These are phyloP conservation scores for Lentinula sp. DNA, from an alignment of 768 basidiomycete genomes.

Conservation along the genomic window DNA sequence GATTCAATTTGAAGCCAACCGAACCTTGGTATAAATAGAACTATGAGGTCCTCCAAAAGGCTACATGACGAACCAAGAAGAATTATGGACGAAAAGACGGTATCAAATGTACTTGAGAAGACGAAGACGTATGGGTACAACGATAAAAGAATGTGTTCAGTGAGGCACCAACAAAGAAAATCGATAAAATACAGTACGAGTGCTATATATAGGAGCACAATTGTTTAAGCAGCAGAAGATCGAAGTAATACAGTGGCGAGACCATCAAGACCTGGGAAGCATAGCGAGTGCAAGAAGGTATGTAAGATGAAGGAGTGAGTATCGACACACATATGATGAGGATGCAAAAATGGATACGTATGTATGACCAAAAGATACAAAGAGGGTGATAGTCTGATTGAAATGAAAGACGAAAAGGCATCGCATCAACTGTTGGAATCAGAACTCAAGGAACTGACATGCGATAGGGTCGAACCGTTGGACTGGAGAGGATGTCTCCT, in stretches of 20 bases:
- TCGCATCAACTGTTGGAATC: neutral
- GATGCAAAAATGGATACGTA: neutral
- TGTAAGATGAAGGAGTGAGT: neutral
- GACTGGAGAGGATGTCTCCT: constrained; percentile 56
- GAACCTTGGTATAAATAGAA: too few species aligned
- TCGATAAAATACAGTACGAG: neutral
- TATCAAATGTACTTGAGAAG: neutral
- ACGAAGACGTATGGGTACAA: neutral
- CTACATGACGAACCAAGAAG: neutral
- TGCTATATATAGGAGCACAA: neutral
- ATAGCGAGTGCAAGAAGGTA: neutral
- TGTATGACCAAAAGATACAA: constrained; percentile 4
- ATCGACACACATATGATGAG: neutral
- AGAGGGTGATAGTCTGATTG: neutral
- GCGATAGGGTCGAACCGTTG: constrained; percentile 62
- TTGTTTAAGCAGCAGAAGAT: neutral
- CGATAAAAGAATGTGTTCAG: neutral
- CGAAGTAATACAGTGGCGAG: neutral
- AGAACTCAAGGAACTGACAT: constrained; percentile 77
- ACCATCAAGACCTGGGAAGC: neutral
- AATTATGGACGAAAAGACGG: neutral
- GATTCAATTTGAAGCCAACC: too few species aligned
- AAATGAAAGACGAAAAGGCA: neutral
- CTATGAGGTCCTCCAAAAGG: too few species aligned
- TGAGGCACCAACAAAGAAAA: neutral